Evolutionary conservation across 225 moss, liverwort and hornwort species (phyloP).

Genomic region (Pleurozium schreberi): DNA sequence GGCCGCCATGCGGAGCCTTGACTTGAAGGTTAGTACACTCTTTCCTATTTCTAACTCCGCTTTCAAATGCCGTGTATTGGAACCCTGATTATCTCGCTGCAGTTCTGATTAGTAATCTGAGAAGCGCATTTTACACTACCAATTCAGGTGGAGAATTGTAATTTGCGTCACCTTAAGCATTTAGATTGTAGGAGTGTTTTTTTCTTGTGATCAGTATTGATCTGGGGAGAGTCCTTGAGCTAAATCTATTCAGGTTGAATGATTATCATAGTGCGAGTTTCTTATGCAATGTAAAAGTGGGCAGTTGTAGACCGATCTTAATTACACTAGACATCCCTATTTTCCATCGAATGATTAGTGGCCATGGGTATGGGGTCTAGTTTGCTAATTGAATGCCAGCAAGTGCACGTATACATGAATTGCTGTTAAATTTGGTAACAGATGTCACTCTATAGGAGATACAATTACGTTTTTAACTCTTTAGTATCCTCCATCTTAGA

Average conservation of each 20-base stretch:
- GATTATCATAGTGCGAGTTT: background rate
- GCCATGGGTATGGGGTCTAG: background rate
- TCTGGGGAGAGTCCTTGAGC: background rate
- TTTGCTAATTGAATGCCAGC: background rate
- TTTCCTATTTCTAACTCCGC: background rate
- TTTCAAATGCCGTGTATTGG: background rate
- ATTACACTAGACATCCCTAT: background rate
- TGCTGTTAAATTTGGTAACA: background rate
- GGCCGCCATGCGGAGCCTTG: slow-evolving; percentile 4
- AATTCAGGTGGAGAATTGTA: background rate
- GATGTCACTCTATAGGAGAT: background rate
- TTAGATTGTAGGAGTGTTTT: background rate
- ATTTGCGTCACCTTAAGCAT: background rate
- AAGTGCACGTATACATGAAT: background rate
- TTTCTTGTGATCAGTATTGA: background rate
- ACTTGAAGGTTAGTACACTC: background rate
- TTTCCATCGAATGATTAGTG: too few species aligned
- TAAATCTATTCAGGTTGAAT: background rate
- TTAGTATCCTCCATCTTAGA: background rate
- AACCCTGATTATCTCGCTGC: background rate
- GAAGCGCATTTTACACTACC: background rate
- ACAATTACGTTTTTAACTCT: background rate
- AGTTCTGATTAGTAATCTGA: background rate
- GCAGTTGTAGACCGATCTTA: background rate
- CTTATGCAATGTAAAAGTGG: background rate